These are phyloP conservation scores for Sisymbrium irio DNA, from an alignment of 345 rosid species.

Conservation along the genomic window DNA sequence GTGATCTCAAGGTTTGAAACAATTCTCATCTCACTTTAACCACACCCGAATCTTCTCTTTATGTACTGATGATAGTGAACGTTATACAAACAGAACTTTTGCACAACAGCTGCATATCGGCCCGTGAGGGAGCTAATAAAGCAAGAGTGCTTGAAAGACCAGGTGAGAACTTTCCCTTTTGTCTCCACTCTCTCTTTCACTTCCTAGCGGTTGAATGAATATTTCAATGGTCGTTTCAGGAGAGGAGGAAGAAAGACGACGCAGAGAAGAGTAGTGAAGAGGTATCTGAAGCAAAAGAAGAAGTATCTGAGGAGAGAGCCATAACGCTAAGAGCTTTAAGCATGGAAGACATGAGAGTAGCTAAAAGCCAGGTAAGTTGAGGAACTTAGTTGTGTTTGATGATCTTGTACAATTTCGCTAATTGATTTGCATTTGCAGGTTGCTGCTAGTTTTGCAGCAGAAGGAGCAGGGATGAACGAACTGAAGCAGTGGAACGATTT, in stretches of 20 bases:
- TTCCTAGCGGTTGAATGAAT: not conserved
- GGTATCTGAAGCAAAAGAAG: slow-evolving; percentile 41
- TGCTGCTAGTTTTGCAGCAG: slow-evolving; percentile 85
- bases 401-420: not conserved
- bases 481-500: slow-evolving; percentile 90
- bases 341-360: slow-evolving; percentile 93
- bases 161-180: slow-evolving; percentile 41
- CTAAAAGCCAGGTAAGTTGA: slow-evolving; percentile 73
- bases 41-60: not conserved
- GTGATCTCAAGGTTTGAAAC: slow-evolving; percentile 91
- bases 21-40: not conserved
- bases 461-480: slow-evolving; percentile 78
- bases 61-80: slow-evolving; percentile 8
- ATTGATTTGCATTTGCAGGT: slow-evolving; percentile 46
- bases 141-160: slow-evolving; percentile 74
- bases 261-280: slow-evolving; percentile 48
- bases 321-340: slow-evolving; percentile 69
- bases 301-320: slow-evolving; percentile 50
- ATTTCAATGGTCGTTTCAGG: slow-evolving; percentile 7
- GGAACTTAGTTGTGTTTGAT: slow-evolving; percentile 4
- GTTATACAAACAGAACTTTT: slow-evolving; percentile 69
- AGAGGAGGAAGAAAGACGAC: slow-evolving; percentile 53
- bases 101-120: slow-evolving; percentile 90
- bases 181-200: not conserved
- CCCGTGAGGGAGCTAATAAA: slow-evolving; percentile 90